phyloP scores from a whole-genome alignment of 768 basidiomycete species.

The Tylopilus sp. region DNA sequence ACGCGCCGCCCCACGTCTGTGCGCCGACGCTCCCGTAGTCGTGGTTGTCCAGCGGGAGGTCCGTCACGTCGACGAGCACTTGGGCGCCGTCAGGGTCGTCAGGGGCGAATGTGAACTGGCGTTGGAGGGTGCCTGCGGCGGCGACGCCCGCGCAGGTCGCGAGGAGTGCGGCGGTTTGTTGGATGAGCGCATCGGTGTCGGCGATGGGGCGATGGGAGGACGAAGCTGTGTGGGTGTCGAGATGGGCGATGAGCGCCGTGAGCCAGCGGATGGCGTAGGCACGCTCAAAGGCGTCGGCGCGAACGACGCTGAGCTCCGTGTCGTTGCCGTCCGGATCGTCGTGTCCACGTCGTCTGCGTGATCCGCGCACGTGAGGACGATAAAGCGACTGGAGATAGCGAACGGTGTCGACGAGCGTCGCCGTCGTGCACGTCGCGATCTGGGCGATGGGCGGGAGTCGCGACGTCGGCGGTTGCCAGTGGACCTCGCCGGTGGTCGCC shows the following conservation, averaged over 20 bases:
- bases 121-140: conserved; percentile 55
- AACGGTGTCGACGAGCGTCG: conserved; percentile 43
- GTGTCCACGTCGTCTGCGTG: conserved; percentile 37
- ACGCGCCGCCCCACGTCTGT: conserved; percentile 88
- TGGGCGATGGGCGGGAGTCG: conserved; percentile 51
- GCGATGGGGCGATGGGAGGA: background rate
- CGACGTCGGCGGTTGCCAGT: conserved; percentile 50
- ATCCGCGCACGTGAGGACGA: conserved; percentile 60
- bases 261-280: conserved; percentile 72
- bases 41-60: conserved; percentile 66
- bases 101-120: conserved; percentile 46
- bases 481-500: background rate
- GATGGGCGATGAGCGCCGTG: conserved; percentile 53
- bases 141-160: conserved; percentile 62
- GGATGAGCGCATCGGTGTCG: conserved; percentile 39
- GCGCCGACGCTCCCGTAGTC: conserved; percentile 74
- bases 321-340: background rate
- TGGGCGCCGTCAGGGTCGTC: conserved; percentile 3
- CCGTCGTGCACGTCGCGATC: conserved; percentile 34
- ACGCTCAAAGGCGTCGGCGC: conserved; percentile 66
- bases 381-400: conserved; percentile 53
- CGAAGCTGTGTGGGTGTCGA: conserved; percentile 12
- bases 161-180: conserved; percentile 57
- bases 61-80: conserved; percentile 49
- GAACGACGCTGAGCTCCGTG: conserved; percentile 25